Evolutionary conservation across 2,329 filamentous ascomycete species (phyloP).

Genomic region (Lojkania enalia): DNA sequence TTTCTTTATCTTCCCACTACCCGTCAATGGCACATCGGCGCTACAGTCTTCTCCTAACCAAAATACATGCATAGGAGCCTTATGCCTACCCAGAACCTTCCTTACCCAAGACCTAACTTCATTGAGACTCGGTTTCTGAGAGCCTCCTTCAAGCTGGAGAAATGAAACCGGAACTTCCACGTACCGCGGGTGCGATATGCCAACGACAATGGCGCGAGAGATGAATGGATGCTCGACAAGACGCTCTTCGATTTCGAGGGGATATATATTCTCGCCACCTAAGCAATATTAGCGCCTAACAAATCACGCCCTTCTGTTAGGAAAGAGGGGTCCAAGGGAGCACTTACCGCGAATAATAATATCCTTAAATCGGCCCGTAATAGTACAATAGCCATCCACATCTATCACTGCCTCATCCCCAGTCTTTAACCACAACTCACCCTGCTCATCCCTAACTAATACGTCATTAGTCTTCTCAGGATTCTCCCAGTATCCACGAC

Average conservation of each 20-base stretch:
- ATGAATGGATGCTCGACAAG: conserved; percentile 67
- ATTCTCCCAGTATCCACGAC: conserved; percentile 67
- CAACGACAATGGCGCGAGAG: conserved; percentile 68
- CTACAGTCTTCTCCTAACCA: conserved; percentile 64
- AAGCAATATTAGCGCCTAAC: not conserved
- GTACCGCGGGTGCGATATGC: conserved; percentile 69
- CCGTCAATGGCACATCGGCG: conserved; percentile 45
- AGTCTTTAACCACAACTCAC: conserved; percentile 45
- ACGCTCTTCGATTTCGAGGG: conserved; percentile 74
- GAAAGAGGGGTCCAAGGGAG: conserved; percentile 1
- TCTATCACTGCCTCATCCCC: conserved; percentile 46
- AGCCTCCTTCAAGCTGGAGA: conserved; percentile 42
- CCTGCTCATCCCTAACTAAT: conserved; percentile 67
- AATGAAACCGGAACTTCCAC: conserved; percentile 75
- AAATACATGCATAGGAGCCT: conserved; percentile 71
- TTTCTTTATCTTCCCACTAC: conserved; percentile 52
- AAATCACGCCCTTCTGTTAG: too few species aligned
- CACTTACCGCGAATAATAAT: conserved; percentile 70
- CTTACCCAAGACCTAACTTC: conserved; percentile 45
- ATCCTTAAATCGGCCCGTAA: conserved; percentile 77
- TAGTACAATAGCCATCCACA: conserved; percentile 63
- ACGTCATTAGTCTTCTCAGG: conserved; percentile 74
- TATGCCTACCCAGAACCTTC: conserved; percentile 45
- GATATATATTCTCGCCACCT: conserved; percentile 56
- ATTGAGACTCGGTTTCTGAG: conserved; percentile 31